Conservation (phyloP, 257 asterid species). For the Penstemon barbatus region DNA sequence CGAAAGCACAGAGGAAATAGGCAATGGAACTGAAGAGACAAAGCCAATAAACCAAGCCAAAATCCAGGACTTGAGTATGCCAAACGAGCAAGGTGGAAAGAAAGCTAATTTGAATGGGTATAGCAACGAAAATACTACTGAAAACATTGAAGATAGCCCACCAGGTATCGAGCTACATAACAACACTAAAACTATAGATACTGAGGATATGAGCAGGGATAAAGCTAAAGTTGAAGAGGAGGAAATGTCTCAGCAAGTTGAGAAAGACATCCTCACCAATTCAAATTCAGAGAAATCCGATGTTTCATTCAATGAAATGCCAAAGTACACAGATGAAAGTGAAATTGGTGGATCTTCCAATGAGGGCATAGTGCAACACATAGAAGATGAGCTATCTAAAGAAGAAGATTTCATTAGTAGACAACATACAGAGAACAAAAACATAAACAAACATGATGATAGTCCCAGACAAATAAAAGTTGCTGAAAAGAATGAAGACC, state of each 20-base stretch:
- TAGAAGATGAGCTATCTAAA: neutral
- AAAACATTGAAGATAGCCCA: constrained; percentile 13
- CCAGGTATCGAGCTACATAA: constrained; percentile 8
- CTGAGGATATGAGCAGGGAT: neutral
- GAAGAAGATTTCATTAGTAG: neutral
- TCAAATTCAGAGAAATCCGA: neutral
- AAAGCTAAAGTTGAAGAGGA: neutral
- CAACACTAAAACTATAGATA: neutral
- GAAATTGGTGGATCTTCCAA: neutral
- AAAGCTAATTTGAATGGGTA: neutral
- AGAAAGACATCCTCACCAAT: neutral
- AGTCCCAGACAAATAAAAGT: neutral
- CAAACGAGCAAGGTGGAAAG: neutral
- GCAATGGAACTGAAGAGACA: neutral
- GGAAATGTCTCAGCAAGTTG: neutral
- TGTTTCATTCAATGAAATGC: constrained; percentile 2
- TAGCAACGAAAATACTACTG: neutral
- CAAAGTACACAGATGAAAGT: neutral
- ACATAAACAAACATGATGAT: neutral
- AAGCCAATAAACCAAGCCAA: neutral
- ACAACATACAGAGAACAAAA: neutral
- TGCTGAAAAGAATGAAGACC: neutral
- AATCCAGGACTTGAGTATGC: constrained; percentile 9
- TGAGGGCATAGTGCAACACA: neutral
- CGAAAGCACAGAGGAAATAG: neutral